Conservation (phyloP, 1,139 yeast species). For the Suhomyces panamericanus region DNA sequence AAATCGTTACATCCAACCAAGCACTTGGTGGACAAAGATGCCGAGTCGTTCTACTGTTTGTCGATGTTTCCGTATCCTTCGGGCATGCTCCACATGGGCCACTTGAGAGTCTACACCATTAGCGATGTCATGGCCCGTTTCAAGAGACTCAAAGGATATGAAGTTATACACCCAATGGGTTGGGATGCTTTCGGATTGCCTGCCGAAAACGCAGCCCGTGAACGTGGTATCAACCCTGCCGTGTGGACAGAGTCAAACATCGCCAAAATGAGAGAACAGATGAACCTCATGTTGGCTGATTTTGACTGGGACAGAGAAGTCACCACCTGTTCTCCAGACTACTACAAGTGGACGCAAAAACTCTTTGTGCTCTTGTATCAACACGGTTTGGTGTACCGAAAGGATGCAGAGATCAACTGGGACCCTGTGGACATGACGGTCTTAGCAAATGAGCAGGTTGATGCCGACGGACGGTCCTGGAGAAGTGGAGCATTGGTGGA, state of each 20-base stretch:
- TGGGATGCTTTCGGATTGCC: slow-evolving; percentile 99
- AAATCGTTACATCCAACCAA: slow-evolving; percentile 49
- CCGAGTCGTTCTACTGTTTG: slow-evolving; percentile 60
- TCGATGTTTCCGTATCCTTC: slow-evolving; percentile 98
- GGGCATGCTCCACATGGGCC: slow-evolving; percentile 91
- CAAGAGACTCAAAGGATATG: slow-evolving; percentile 70
- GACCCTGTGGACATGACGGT: slow-evolving; percentile 95
- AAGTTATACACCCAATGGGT: slow-evolving; percentile 95
- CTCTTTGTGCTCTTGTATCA: slow-evolving; percentile 71
- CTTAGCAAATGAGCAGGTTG: slow-evolving; percentile 95
- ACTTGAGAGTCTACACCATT: slow-evolving; percentile 86
- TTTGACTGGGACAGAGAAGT: slow-evolving; percentile 94
- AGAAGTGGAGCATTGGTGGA: slow-evolving; percentile 95
- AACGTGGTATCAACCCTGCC: slow-evolving; percentile 74
- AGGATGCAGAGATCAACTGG: slow-evolving; percentile 92
- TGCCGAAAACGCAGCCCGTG: slow-evolving; percentile 97
- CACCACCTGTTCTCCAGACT: slow-evolving; percentile 83
- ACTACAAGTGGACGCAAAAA: slow-evolving; percentile 90
- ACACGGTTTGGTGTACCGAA: slow-evolving; percentile 79
- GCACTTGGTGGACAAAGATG: slow-evolving; percentile 21
- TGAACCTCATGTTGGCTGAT: slow-evolving; percentile 74
- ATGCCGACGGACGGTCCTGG: slow-evolving; percentile 88
- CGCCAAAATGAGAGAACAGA: slow-evolving; percentile 77
- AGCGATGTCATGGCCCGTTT: slow-evolving; percentile 82
- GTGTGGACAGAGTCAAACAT: slow-evolving; percentile 83